Evolutionary conservation across 768 basidiomycete species (phyloP), one percentile per base, ranked within the genome.

Genomic region (Lentinus tigrinus): DNA sequence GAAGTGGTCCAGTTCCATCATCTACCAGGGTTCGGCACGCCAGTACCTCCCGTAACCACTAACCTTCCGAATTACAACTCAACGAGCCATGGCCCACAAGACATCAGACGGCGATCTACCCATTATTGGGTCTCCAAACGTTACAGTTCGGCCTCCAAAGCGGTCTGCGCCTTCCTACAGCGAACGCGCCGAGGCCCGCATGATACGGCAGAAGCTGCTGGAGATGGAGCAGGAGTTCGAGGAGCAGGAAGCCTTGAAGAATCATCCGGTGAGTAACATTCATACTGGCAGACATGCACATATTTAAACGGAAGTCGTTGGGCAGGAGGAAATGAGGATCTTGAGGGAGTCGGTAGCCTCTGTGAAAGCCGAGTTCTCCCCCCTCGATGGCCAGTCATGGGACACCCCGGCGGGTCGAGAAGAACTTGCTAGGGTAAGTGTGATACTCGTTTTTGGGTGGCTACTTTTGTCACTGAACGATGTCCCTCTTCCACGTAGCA

Each of bases 341-440:
- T 52, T 59, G 8, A 11, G 21, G n/a, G 31, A 21, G 40, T 43
- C 58, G 28, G 48, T 59, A 14, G 24, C 24, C 4, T 54, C 58
- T 4, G 58, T 59, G 27, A 54, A 54, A 23, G 28, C 27, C 14
- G 58, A 59, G 38, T 47, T 54, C 23, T 10, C 27, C 16, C 52
- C 54, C 47, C 47, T 59, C 4, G 58, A 59, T 24, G 58, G 58
- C 1, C 40, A 54, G 14, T 54, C 58, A 9, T 59, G 58, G 58
- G 28, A 46, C 19, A 44, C 58, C 1, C 58, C 58, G 3, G 44
- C 23, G 3, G 52, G 52, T 10, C 52, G 28, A 5, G 28, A 36
- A 27, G 11, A 28, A 9, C 58, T 59, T 3, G 34, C 24, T 4
- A 5, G 52, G 52, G 58, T 54, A 54, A 16, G 52, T 52, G 21